A percentile compares a stretch with the other conserved stretches of the same genome.
Evolutionary conservation across 306 rosid genomes (phyloP).

Genomic region (Fragaria vesca): DNA sequence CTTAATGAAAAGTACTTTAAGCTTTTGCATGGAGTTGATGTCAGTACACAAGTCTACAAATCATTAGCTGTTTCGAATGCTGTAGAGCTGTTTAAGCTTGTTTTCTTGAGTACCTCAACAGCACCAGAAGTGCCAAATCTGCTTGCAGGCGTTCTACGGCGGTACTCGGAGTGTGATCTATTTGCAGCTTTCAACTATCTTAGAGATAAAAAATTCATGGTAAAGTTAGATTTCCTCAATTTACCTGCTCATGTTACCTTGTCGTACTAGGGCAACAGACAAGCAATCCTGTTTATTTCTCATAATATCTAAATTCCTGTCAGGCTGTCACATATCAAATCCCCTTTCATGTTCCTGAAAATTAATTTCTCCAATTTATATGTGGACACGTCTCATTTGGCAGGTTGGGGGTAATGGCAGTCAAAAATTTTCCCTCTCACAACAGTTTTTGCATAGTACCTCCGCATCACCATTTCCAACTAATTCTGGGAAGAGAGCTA

Average conservation of each 20-base stretch:
- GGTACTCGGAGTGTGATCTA: constrained; percentile 89
- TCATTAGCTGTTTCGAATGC: constrained; percentile 93
- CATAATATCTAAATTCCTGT: not conserved
- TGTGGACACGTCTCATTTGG: constrained; percentile 26
- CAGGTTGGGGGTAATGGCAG: constrained; percentile 72
- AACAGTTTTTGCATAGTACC: constrained; percentile 64
- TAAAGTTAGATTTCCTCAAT: constrained; percentile 32
- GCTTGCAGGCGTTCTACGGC: constrained; percentile 74
- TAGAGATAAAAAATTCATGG: constrained; percentile 79
- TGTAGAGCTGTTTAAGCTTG: constrained; percentile 95
- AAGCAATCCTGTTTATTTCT: not conserved
- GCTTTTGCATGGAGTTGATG: constrained; percentile 53
- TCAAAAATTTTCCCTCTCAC: constrained; percentile 78
- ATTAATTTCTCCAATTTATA: not conserved
- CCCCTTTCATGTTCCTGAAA: not conserved
- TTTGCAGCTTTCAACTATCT: constrained; percentile 94
- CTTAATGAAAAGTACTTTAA: constrained; percentile 57
- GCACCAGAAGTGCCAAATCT: constrained; percentile 63
- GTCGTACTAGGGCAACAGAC: not conserved
- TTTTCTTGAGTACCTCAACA: constrained; percentile 76
- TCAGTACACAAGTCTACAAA: constrained; percentile 55
- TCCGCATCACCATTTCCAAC: constrained; percentile 80
- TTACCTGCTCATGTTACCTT: constrained; percentile 12
- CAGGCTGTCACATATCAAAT: not conserved
- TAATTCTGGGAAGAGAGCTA: constrained; percentile 67